Evolutionary conservation across 768 basidiomycete species (phyloP).

Genomic region (Gelatoporia subvermispora): DNA sequence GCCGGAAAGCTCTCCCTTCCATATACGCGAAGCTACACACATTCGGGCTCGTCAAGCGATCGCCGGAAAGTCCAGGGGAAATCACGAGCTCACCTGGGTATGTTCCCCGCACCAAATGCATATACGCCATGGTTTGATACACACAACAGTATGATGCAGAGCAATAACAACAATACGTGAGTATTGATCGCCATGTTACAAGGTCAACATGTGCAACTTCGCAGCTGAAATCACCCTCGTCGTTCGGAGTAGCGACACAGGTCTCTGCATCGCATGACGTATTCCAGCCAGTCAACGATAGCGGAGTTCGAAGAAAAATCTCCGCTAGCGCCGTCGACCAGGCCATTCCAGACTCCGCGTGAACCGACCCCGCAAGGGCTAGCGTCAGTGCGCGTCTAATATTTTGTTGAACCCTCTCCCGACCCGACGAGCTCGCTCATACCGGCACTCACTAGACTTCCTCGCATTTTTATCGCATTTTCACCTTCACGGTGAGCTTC

Average conservation of each 20-base stretch:
- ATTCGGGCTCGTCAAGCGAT: not conserved
- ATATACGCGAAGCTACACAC: slow-evolving; percentile 67
- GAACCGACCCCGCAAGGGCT: not conserved
- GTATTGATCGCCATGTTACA: slow-evolving; percentile 13
- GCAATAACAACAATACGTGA: slow-evolving; percentile 28
- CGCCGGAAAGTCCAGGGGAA: slow-evolving; percentile 35
- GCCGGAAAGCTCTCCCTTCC: slow-evolving; percentile 81
- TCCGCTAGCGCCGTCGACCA: too few relatives aligned
- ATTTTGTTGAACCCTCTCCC: slow-evolving; percentile 24
- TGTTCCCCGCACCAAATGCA: slow-evolving; percentile 84
- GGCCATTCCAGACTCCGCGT: too few relatives aligned
- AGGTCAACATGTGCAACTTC: too few relatives aligned
- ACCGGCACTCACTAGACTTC: slow-evolving; percentile 12
- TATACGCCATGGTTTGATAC: slow-evolving; percentile 54
- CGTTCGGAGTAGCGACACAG: not conserved
- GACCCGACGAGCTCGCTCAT: slow-evolving; percentile 12
- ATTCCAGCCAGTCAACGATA: slow-evolving; percentile 4
- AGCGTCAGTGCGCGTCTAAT: slow-evolving; percentile 21
- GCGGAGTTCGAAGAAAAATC: not conserved
- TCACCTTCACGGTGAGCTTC: slow-evolving; percentile 9
- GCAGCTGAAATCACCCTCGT: too few relatives aligned
- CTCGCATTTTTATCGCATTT: slow-evolving; percentile 27
- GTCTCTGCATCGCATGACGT: slow-evolving; percentile 6
- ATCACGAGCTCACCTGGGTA: slow-evolving; percentile 40
- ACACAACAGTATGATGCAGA: slow-evolving; percentile 53